Percentiles rank a stretch among this genome's conserved stretches.
Conservation (phyloP, 495 filamentous ascomycete genomes). For the Neurospora intermedia region DNA sequence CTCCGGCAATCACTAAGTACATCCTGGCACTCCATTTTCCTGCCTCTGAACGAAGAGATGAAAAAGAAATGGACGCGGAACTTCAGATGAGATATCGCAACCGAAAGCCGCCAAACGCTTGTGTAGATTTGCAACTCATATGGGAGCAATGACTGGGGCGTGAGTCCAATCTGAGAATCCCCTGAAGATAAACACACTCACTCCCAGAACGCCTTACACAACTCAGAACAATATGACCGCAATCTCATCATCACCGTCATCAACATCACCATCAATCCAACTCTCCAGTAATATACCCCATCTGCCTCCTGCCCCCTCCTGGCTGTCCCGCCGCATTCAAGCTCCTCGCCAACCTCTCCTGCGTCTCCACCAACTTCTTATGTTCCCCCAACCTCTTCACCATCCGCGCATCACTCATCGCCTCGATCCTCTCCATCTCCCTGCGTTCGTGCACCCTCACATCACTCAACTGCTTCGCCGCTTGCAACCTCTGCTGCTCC, state of each 20-base stretch:
- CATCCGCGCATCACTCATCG: constrained; percentile 23
- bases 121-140: too few relatives aligned
- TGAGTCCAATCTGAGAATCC: neutral
- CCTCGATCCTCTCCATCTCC: constrained; percentile 30
- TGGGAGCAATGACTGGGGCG: too few relatives aligned
- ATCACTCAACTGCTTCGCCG: constrained; percentile 28
- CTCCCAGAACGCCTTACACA: neutral
- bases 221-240: too few relatives aligned
- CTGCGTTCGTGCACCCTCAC: constrained; percentile 32
- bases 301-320: constrained; percentile 22
- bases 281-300: constrained; percentile 35
- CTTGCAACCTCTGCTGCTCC: constrained; percentile 28
- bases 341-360: constrained; percentile 29
- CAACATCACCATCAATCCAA: constrained; percentile 11
- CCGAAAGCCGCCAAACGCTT: too few relatives aligned
- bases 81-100: too few relatives aligned
- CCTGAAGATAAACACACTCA: neutral
- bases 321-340: constrained; percentile 18
- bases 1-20: too few relatives aligned
- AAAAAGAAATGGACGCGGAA: too few relatives aligned
- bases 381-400: constrained; percentile 30
- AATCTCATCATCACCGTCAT: neutral
- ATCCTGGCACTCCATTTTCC: too few relatives aligned
- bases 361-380: constrained; percentile 34
- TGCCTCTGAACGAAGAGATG: too few relatives aligned